Evolutionary conservation across 2,329 filamentous ascomycete genomes (phyloP), one percentile per base, ranked within the genome.

Genomic region (Nothophoma quercina): DNA sequence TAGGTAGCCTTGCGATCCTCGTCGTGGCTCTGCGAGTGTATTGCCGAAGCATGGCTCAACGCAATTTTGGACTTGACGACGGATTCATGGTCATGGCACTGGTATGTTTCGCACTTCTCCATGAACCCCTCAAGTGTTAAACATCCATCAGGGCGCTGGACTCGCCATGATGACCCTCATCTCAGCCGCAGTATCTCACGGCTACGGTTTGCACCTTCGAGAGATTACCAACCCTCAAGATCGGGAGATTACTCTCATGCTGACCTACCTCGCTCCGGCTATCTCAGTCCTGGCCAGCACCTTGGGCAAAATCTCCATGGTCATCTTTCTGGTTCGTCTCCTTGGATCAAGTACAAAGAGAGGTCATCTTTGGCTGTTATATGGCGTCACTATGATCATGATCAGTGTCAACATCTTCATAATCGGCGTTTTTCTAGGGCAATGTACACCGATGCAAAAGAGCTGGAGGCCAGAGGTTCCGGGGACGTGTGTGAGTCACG

Each of bases 71-170:
- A n/a, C n/a, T n/a, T n/a, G 35, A 48, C 8, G 35, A 48, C 23
- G 12, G 19, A 10, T 34, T 48, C n/a, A 41, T 48, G 45, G 19
- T 34, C 10, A 6, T 48, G 15, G 35, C 45, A 22, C 13, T 48
- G 18, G 35, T 41, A 48, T 18, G 45, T 26, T 9, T 30, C 13
- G 21, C 9, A n/a, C n/a, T n/a, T n/a, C 23, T 40, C 22, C 10
- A 19, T 29, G 30, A 4, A 26, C n/a, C 13, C 23, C 16, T 25
- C 18, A 19, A n/a, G n/a, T n/a, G n/a, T n/a, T 22, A 26, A 5
- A 44, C 22, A 13, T 13, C 4, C 5, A n/a, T 13, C n/a, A 44
- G 41, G 30, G 13, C n/a, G 15, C 30, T 9, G 41, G 30, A 7
- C 13, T 44, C 13, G 30, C 13, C 10, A 44, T 34, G 30, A 34